Evolutionary conservation across 2,329 filamentous ascomycete species (phyloP), one percentile per base, ranked within the genome.

Genomic region (Penicillium vulpinum): DNA sequence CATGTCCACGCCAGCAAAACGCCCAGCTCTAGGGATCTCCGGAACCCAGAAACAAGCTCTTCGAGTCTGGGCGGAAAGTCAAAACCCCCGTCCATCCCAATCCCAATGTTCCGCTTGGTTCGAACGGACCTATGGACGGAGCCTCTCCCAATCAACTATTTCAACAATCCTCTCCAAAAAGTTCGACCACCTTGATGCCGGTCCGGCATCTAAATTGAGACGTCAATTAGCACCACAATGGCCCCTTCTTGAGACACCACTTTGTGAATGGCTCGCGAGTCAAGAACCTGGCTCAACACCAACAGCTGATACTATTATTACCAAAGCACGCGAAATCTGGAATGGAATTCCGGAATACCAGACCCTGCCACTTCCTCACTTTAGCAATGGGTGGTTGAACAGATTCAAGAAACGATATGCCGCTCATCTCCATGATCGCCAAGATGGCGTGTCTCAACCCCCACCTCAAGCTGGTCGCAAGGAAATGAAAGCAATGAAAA

Each of bases 331-430:
- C 7, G 31, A 61, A 47, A 65, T 61, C 22, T 66, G 56, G 61
- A 31, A 24, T 7, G 33, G 54, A 24, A 62, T 66, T 31, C 35
- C 52, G 2, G 40, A 60, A 46, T 67, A 67, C 47, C 36, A 44
- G n/a, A 51, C 56, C 18, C 43, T 45, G 28, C 29, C 51, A 16
- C 26, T 24, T 4, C 64, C 64, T 15, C 39, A 45, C 11, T 67
- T 67, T 35, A 67, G 59, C 36, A 48, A 46, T 24, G 56, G 63
- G 21, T 67, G 62, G 64, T 35, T 67, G 10, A 26, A n/a, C 11
- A 57, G 49, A 38, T 57, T 57, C 9, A 46, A 26, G 15, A 46
- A 41, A 38, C 49, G 54, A 21, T 45, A 45, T 31, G 26, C 26
- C 18, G 16, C 28, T 9, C 43, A 44, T 15, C n/a, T 58, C 22